Evolutionary conservation across 2,329 filamentous ascomycete species (phyloP), one percentile per base, ranked within the genome.

Genomic region (Fusarium cicatricum): DNA sequence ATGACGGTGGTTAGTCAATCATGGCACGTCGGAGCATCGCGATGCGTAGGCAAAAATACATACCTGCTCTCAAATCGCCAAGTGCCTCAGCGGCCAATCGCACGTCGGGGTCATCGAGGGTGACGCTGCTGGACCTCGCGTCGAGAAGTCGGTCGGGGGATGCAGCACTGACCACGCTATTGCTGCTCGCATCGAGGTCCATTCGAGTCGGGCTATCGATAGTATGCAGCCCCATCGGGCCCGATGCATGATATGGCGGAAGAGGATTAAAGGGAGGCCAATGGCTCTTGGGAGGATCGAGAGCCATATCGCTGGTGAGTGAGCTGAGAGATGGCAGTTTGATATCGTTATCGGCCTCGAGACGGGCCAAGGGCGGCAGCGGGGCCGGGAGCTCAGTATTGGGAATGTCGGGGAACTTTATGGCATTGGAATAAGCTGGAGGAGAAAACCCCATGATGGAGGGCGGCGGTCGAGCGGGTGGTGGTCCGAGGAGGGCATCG

Each of bases 11-110:
- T 69, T 39, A 70, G 63, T 37, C 51, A 36, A 55, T 46, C 37
- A 45, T 55, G 49, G 60, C 31, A 42, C 37, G 50, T 50, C n/a
- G 14, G 36, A 16, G 19, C 40, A 53, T 36, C 37, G 37, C 33
- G 17, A 37, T 36, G 23, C 38, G 17, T 26, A 43, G 15, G 17
- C 12, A 42, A 42, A 34, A 21, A 42, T 34, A 56, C 51, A 45
- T 78, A 92, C 90, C 89, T 67, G 89, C 87, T 75, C 87, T 83
- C 56, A 93, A 80, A 65, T 91, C 88, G 42, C 90, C 89, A 12
- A 93, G 77, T 8, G 90, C 90, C 73, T 92, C 89, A 26, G 90
- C 90, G 19, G 90, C 90, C 65, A 89, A 78, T 36, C 86, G 81
- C 31, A 90, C 87, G 66, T 89, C 86, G 3, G 86, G 86, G 61